A percentile compares a stretch with the other conserved stretches of the same genome.
These are phyloP conservation scores for Lecanicillium sp. DNA, from an alignment of 2,329 filamentous ascomycete species.

Conservation along the genomic window DNA sequence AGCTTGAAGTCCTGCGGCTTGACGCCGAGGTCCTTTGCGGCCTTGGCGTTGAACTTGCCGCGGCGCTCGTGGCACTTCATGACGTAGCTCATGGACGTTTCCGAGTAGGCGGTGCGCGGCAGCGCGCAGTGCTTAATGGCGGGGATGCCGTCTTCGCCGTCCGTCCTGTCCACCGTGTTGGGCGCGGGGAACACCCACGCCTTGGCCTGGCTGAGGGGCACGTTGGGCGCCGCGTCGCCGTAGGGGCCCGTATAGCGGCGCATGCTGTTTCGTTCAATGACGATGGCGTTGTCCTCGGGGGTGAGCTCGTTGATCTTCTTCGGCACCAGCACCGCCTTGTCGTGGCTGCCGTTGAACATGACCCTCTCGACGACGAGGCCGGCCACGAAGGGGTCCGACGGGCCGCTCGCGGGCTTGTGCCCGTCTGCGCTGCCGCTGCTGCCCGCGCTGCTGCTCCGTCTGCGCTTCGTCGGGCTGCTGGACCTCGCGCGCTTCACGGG, in stretches of 20 bases:
- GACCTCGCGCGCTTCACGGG: constrained; percentile 35
- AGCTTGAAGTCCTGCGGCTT: constrained; percentile 48
- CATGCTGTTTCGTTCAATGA: constrained; percentile 59
- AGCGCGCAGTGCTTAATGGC: constrained; percentile 36
- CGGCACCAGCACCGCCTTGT: constrained; percentile 20
- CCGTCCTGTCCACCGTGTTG: constrained; percentile 1
- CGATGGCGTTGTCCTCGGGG: constrained; percentile 41
- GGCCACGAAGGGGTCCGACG: constrained; percentile 27
- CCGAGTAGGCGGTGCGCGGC: constrained; percentile 60
- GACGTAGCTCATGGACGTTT: constrained; percentile 77
- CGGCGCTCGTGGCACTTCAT: constrained; percentile 69
- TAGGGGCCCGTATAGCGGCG: constrained; percentile 62
- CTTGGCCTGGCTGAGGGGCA: constrained; percentile 18
- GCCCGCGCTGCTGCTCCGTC: constrained; percentile 19
- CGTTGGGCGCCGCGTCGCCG: constrained; percentile 14
- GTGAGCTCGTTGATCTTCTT: constrained; percentile 24
- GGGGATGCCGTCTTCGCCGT: constrained; percentile 16
- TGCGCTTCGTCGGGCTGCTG: constrained; percentile 31
- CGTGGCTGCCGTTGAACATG: constrained; percentile 31
- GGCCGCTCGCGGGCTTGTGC: constrained; percentile 16
- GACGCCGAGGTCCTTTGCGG: constrained; percentile 61
- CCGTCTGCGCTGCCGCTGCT: constrained; percentile 14
- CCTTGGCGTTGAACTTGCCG: constrained; percentile 69
- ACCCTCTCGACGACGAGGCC: constrained; percentile 26
- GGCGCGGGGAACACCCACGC: constrained; percentile 25